A percentile compares a stretch with the other conserved stretches of the same genome.
Evolutionary conservation across 1,284 basidiomycete species (phyloP).

Genomic region (Uromyces viciae-fabae): DNA sequence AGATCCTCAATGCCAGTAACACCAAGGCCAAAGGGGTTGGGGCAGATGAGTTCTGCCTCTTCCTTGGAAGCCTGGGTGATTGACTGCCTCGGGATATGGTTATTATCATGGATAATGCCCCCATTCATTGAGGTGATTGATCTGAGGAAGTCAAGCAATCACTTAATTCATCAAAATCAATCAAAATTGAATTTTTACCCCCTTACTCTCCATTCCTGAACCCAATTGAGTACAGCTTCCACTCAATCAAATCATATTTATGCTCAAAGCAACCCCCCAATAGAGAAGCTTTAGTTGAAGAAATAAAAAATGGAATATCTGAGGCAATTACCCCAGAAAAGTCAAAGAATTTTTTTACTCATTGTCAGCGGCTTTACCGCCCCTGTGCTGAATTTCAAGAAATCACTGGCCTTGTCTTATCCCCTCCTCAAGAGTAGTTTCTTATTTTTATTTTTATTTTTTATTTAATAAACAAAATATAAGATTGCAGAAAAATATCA

Average conservation of each 20-base stretch:
- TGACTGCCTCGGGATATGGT: background rate
- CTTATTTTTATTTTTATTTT: background rate
- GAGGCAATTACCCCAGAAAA: slow-evolving; percentile 18
- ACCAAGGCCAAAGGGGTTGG: background rate
- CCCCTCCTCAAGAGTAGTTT: background rate
- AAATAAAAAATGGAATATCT: background rate
- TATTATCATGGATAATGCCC: background rate
- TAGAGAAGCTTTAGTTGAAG: background rate
- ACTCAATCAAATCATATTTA: slow-evolving; percentile 15
- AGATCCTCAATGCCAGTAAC: slow-evolving; percentile 7
- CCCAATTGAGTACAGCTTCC: slow-evolving; percentile 11
- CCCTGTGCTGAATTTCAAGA: background rate
- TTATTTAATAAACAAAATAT: background rate
- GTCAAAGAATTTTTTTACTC: background rate
- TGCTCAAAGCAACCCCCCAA: background rate
- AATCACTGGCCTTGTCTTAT: background rate
- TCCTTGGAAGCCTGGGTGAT: background rate
- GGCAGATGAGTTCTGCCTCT: background rate
- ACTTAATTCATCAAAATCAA: background rate
- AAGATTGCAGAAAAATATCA: background rate
- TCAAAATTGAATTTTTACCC: background rate
- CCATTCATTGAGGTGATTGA: background rate
- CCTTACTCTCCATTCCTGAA: slow-evolving; percentile 7
- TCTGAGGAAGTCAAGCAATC: background rate
- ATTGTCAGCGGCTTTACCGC: background rate